Conservation (phyloP, 2,329 filamentous ascomycete species). For the Pyrenochaeta sp. region DNA sequence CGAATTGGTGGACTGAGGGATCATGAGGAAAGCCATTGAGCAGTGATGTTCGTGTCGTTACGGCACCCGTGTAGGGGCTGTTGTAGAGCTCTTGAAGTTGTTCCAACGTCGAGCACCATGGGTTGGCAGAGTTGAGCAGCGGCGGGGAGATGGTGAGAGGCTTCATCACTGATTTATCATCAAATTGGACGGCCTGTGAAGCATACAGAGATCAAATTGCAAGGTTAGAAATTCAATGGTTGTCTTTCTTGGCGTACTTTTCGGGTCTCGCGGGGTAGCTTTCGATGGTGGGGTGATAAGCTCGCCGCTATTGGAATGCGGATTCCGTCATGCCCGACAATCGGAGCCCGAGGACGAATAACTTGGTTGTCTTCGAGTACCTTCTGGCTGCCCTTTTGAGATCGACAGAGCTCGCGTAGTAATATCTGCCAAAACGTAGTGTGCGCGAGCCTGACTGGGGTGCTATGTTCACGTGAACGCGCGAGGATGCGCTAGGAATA, state of each 20-base stretch:
- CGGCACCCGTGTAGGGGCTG: constrained; percentile 71
- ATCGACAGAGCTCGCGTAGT: neutral
- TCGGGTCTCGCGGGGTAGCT: neutral
- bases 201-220: neutral
- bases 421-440: neutral
- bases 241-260: neutral
- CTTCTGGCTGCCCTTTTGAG: neutral
- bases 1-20: constrained; percentile 67
- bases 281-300: constrained; percentile 1
- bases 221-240: neutral
- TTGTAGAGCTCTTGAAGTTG: constrained; percentile 70
- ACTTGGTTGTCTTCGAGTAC: neutral
- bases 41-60: constrained; percentile 77
- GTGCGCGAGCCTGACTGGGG: neutral
- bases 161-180: constrained; percentile 24
- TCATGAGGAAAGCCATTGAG: constrained; percentile 71
- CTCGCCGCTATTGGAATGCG: neutral
- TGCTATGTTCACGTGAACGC: neutral
- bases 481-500: neutral
- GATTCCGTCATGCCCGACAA: neutral
- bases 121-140: constrained; percentile 77
- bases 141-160: constrained; percentile 67
- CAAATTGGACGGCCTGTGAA: neutral
- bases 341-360: neutral
- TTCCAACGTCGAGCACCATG: constrained; percentile 74